phyloP scores from a whole-genome alignment of 2,329 filamentous ascomycete genomes.

The Raffaelea albimanens region DNA sequence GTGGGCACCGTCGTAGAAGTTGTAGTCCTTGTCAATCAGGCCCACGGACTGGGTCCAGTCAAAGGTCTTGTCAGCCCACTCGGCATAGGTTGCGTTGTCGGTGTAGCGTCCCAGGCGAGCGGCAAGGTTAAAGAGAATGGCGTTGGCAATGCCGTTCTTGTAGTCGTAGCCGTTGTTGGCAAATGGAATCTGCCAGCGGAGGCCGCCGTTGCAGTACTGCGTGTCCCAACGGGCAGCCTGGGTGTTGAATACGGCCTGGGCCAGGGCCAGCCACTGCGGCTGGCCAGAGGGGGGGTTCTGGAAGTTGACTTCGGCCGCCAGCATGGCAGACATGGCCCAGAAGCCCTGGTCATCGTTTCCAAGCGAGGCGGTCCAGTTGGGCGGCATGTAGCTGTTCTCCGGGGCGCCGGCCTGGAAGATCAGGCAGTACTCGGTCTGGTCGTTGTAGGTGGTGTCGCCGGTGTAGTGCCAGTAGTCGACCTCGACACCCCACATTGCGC shows the following conservation, averaged over 20 bases:
- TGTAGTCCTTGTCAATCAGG: slow-evolving; percentile 47
- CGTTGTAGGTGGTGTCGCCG: slow-evolving; percentile 54
- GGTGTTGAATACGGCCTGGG: slow-evolving; percentile 61
- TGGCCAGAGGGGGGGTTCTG: slow-evolving; percentile 45
- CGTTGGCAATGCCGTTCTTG: slow-evolving; percentile 56
- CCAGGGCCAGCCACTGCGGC: slow-evolving; percentile 56
- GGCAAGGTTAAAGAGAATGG: slow-evolving; percentile 54
- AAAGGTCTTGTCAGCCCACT: slow-evolving; percentile 52
- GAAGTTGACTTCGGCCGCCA: slow-evolving; percentile 56
- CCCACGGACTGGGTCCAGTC: slow-evolving; percentile 47
- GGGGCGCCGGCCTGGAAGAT: slow-evolving; percentile 48
- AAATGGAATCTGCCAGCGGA: slow-evolving; percentile 69
- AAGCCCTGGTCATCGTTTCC: slow-evolving; percentile 63
- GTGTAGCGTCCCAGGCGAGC: slow-evolving; percentile 66
- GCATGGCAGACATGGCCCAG: slow-evolving; percentile 61
- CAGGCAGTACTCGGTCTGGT: slow-evolving; percentile 45
- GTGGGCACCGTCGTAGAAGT: slow-evolving; percentile 56
- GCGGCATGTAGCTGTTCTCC: slow-evolving; percentile 47
- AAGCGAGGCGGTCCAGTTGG: slow-evolving; percentile 46
- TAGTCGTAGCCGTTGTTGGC: slow-evolving; percentile 70
- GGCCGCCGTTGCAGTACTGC: slow-evolving; percentile 54
- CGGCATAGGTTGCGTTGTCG: slow-evolving; percentile 52
- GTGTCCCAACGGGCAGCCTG: slow-evolving; percentile 54
- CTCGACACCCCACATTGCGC: slow-evolving; percentile 58
- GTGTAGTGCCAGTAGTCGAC: slow-evolving; percentile 64